Base-by-base conservation (phyloP, 345 rosid species). In the Populus pruinosa region DNA sequence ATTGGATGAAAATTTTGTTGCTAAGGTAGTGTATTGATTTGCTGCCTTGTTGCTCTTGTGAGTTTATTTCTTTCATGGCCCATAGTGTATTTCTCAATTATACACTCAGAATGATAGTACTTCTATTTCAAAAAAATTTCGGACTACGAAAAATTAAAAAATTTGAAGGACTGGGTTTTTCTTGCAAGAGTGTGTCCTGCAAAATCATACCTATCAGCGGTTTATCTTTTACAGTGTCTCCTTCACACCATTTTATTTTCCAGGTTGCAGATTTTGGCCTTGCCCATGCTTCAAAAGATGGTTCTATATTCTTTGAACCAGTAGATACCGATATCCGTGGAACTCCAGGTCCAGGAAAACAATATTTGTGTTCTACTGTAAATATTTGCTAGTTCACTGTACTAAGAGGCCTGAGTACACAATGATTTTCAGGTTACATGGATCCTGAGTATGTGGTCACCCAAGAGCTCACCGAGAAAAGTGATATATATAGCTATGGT, bases 211-310 rank as follows among this genome's bases (percentile, higher is more conserved):
- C 50, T 44, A 44, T 44, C 18, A 47, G 1, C 53, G 4, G 0
- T 47, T 2, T 47, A 47, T 47, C 53, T 47, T 47, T 47, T 47
- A 47, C 53, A 47, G 53, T 12, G 1, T 47, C 53, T 47, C 53
- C 53, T 47, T 47, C 53, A 47, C 53, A 14, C 53, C 53, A 47
- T 47, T 47, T 47, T 47, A 14, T 13, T 47, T 47, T 84, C 76
- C 89, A 95, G 99, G 86, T 96, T 87, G 98, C 99, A 50, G 99
- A 96, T 91, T 95, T 96, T 73, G 98, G 99, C 71, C 97, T 92
- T 70, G 93, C 90, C 29, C 93, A 91, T 87, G 91, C 98, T 86
- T 91, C 96, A 49, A 96, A 91, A 82, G 92, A 91, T 80, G 93
- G 97, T 66, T 95, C 98, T 56, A 83, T 93, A 78, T 86, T 87